These are phyloP conservation scores for Penicillium silybi DNA, from an alignment of 495 filamentous ascomycete species.

Conservation along the genomic window DNA sequence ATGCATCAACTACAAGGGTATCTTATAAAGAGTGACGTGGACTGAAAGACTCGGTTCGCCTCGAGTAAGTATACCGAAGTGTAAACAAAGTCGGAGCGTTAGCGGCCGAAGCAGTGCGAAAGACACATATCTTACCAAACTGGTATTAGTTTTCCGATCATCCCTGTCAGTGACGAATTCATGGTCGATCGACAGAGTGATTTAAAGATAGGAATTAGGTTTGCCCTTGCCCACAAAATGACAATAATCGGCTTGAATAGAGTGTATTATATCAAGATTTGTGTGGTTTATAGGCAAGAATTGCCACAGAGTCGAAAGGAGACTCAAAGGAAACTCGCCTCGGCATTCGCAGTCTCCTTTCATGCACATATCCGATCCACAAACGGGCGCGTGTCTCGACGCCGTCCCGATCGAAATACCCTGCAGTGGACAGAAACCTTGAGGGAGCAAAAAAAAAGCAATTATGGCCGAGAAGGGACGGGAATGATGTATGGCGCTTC, in stretches of 20 bases:
- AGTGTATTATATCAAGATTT: background rate
- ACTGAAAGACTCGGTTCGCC: background rate
- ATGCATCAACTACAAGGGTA: background rate
- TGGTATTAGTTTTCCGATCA: slow-evolving; percentile 12
- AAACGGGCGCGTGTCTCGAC: slow-evolving; percentile 11
- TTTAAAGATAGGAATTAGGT: background rate
- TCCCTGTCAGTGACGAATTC: slow-evolving; percentile 22
- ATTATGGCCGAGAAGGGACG: background rate
- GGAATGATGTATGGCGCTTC: slow-evolving; percentile 17
- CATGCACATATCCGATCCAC: slow-evolving; percentile 10
- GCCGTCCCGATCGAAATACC: slow-evolving; percentile 7
- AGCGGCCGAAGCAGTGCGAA: background rate
- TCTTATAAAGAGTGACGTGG: background rate
- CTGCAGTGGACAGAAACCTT: slow-evolving; percentile 7
- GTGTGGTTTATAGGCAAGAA: background rate
- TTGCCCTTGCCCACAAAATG: background rate
- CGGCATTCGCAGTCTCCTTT: slow-evolving; percentile 11
- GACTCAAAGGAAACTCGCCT: background rate
- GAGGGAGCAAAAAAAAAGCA: background rate
- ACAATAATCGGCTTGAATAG: background rate
- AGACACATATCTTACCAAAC: slow-evolving; percentile 2
- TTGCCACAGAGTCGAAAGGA: background rate
- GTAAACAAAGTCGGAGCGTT: background rate
- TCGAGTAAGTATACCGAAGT: background rate
- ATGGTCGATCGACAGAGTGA: slow-evolving; percentile 22